Conservation (phyloP, 2,329 filamentous ascomycete genomes). For the Fusarium palustre region DNA sequence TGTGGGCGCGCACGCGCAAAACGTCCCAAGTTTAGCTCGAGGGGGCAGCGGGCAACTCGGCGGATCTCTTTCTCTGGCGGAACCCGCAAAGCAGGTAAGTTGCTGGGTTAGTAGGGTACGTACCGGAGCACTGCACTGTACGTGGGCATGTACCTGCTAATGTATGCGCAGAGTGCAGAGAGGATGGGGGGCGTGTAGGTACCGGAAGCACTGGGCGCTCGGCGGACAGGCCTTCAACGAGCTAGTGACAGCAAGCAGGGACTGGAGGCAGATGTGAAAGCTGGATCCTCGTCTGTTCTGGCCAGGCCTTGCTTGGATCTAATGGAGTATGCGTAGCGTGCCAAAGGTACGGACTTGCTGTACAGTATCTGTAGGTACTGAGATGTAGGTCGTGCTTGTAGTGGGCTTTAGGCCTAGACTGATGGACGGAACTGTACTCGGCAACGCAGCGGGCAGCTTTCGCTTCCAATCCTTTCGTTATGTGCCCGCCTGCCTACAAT, state of each 20-base stretch:
- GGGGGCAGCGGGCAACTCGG: conserved; percentile 43
- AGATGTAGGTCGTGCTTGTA: conserved; percentile 27
- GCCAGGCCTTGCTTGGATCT: conserved; percentile 8
- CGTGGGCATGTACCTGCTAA: background rate
- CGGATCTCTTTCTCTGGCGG: conserved; percentile 39
- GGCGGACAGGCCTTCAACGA: conserved; percentile 38
- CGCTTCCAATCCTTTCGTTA: background rate
- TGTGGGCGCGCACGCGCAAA: conserved; percentile 47
- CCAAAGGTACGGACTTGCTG: conserved; percentile 16
- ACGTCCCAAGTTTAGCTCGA: conserved; percentile 45
- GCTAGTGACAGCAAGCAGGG: conserved; percentile 43
- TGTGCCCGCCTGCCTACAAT: conserved; percentile 17
- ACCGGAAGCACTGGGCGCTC: conserved; percentile 36
- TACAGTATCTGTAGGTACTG: conserved; percentile 12
- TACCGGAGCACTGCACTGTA: conserved; percentile 21
- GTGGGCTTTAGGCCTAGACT: conserved; percentile 23
- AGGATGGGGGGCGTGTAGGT: conserved; percentile 37
- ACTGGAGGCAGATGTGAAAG: conserved; percentile 39
- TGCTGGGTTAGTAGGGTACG: conserved; percentile 6
- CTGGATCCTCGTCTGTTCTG: conserved; percentile 37
- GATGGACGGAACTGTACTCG: background rate
- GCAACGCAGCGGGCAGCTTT: conserved; percentile 11
- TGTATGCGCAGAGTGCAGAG: conserved; percentile 16
- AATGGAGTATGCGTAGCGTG: conserved; percentile 36
- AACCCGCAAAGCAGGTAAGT: conserved; percentile 19